These are phyloP conservation scores for Paramarasmius palmivorus DNA, from an alignment of 1,284 basidiomycete species.

Conservation along the genomic window DNA sequence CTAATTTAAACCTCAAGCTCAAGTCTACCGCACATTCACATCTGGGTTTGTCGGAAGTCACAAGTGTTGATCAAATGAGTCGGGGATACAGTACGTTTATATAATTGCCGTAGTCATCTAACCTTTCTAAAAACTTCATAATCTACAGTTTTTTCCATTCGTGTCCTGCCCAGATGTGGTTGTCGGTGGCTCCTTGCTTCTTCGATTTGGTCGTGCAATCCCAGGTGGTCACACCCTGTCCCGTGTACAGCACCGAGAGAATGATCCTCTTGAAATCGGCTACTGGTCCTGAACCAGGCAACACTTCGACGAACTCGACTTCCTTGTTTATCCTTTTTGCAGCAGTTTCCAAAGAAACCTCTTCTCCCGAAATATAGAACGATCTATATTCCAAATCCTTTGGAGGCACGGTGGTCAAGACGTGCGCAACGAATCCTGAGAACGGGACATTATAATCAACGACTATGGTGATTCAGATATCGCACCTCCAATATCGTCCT, in stretches of 20 bases:
- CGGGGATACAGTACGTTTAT: too few species aligned
- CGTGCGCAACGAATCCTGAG: constrained; percentile 27
- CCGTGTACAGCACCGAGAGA: neutral
- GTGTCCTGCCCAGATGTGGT: constrained; percentile 23
- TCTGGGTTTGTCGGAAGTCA: too few species aligned
- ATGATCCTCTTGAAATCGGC: neutral
- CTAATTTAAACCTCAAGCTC: too few species aligned
- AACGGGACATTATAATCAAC: neutral
- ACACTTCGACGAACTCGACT: constrained; percentile 16
- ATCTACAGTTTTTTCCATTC: constrained; percentile 18
- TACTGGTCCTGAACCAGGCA: constrained; percentile 9
- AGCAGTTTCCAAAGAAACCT: constrained; percentile 19
- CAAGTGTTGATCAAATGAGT: too few species aligned
- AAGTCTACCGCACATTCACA: too few species aligned
- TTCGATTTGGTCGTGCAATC: constrained; percentile 9
- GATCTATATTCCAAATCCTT: constrained; percentile 20
- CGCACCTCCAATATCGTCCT: too few species aligned
- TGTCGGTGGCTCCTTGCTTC: constrained; percentile 12
- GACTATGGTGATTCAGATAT: too few species aligned
- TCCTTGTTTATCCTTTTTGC: constrained; percentile 16
- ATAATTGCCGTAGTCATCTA: too few species aligned
- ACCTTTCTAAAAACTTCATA: too few species aligned
- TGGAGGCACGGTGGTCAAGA: constrained; percentile 27
- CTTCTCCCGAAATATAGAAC: constrained; percentile 29
- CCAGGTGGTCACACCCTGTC: constrained; percentile 16